Conservation (phyloP, 495 filamentous ascomycete genomes). For the Aspergillus indologenus region DNA sequence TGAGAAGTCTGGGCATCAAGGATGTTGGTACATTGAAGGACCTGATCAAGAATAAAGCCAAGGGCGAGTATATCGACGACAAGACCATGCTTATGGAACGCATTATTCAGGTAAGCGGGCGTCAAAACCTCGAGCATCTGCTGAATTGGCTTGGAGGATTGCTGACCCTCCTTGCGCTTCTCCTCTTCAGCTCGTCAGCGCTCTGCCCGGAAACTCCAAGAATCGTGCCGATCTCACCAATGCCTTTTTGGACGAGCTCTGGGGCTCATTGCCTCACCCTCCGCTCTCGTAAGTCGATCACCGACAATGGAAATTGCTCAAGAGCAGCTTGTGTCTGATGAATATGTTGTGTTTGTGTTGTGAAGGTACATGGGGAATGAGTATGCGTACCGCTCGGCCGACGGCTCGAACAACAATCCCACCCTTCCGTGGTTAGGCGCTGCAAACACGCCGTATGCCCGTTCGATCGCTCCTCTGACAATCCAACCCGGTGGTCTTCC, state of each 20-base stretch:
- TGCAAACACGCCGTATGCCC: constrained; percentile 55
- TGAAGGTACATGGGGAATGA: constrained; percentile 60
- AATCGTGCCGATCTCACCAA: constrained; percentile 64
- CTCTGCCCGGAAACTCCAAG: constrained; percentile 60
- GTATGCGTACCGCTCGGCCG: constrained; percentile 64
- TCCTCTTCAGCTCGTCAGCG: constrained; percentile 54
- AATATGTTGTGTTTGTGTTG: not conserved
- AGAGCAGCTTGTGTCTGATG: not conserved
- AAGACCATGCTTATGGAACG: constrained; percentile 79
- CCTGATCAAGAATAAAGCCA: constrained; percentile 48
- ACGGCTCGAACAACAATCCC: constrained; percentile 67
- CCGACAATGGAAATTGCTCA: not conserved
- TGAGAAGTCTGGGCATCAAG: constrained; percentile 59
- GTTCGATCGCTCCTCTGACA: constrained; percentile 49
- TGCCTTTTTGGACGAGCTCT: constrained; percentile 66
- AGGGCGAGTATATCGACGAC: constrained; percentile 62
- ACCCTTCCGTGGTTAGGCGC: constrained; percentile 54
- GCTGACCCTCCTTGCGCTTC: not conserved
- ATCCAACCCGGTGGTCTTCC: constrained; percentile 51
- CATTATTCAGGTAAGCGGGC: constrained; percentile 57
- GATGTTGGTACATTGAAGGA: constrained; percentile 55
- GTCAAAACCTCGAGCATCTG: not conserved
- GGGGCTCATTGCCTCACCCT: constrained; percentile 56
- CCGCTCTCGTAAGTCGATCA: constrained; percentile 43
- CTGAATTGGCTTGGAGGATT: not conserved